These are phyloP conservation scores for Phialophora verrucosa DNA, from an alignment of 2,329 filamentous ascomycete species.

Conservation along the genomic window DNA sequence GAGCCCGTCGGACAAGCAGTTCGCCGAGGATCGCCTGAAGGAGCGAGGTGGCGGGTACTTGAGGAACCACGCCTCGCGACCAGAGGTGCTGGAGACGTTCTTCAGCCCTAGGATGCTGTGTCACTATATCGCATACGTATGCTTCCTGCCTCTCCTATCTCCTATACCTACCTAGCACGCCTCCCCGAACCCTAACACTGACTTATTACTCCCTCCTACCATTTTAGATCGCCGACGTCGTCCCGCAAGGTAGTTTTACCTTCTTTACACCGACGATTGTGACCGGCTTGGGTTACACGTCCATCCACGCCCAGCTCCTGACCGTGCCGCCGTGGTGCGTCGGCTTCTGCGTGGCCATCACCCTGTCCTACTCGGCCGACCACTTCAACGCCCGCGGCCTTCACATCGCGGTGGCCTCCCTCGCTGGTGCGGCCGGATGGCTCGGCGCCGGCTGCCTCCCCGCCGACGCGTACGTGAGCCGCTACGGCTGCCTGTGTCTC, in stretches of 20 bases:
- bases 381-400: conserved; percentile 50
- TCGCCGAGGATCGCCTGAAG: conserved; percentile 52
- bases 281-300: conserved; percentile 35
- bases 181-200: no score
- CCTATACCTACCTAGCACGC: no score
- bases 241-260: conserved; percentile 36
- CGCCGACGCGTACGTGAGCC: conserved; percentile 61
- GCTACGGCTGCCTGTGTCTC: conserved; percentile 74
- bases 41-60: conserved; percentile 48
- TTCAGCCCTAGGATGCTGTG: conserved; percentile 35
- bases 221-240: conserved; percentile 32
- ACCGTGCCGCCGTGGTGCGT: conserved; percentile 40
- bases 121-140: conserved; percentile 37
- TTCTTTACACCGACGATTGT: conserved; percentile 38
- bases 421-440: conserved; percentile 62
- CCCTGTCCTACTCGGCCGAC: conserved; percentile 31
- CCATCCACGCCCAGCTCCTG: conserved; percentile 40
- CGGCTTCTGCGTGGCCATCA: conserved; percentile 34
- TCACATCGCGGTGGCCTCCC: conserved; percentile 57
- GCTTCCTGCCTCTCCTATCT: neutral
- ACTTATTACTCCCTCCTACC: neutral
- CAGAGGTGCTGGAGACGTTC: conserved; percentile 31
- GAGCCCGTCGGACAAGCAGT: conserved; percentile 49
- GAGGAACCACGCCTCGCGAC: conserved; percentile 29
- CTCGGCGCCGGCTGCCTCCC: conserved; percentile 69